Conservation (phyloP, 2,329 filamentous ascomycete species). For the Fusarium torreyae region DNA sequence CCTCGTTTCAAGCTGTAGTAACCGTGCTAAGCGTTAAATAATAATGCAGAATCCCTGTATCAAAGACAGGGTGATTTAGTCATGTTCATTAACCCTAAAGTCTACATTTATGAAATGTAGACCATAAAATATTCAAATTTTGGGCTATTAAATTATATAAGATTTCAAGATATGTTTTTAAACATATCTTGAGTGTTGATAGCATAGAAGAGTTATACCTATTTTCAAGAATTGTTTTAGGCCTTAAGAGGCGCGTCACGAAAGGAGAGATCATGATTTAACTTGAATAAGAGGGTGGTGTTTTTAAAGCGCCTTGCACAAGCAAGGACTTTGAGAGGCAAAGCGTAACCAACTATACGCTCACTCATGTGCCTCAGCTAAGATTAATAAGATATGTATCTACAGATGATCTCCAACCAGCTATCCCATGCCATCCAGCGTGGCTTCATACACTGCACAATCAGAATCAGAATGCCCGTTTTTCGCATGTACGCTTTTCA, state of each 20-base stretch:
- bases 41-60: too few species aligned
- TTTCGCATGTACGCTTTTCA: conserved; percentile 38
- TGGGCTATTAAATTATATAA: too few species aligned
- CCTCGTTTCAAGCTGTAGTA: background rate
- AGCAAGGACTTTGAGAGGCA: conserved; percentile 31
- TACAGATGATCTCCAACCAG: conserved; percentile 38
- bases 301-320: conserved; percentile 35
- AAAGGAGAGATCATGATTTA: background rate
- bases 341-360: conserved; percentile 15
- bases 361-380: conserved; percentile 25
- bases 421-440: conserved; percentile 31
- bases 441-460: conserved; percentile 32
- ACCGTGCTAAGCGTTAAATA: too few species aligned
- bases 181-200: too few species aligned
- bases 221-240: too few species aligned
- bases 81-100: too few species aligned
- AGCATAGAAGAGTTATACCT: too few species aligned
- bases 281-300: conserved; percentile 24
- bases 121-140: too few species aligned
- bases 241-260: background rate
- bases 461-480: conserved; percentile 29
- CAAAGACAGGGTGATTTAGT: too few species aligned
- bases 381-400: conserved; percentile 44
- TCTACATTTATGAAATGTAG: too few species aligned
- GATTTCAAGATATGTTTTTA: too few species aligned